Base-by-base conservation (phyloP, 2,329 filamentous ascomycete species). In the Paraphaeosphaeria minitans region DNA sequence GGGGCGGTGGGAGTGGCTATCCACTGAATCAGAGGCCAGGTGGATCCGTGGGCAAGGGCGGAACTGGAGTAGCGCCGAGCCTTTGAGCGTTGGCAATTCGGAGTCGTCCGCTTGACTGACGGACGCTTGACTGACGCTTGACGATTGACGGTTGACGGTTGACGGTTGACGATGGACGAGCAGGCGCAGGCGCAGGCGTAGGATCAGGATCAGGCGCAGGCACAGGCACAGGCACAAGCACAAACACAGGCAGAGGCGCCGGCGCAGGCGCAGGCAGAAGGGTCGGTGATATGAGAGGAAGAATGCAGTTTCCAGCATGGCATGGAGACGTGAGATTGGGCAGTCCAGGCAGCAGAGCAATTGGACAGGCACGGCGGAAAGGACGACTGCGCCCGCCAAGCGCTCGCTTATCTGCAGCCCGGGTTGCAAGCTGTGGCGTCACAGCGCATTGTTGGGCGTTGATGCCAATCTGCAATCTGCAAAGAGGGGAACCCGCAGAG, bases 381-480 rank as follows among this genome's bases (percentile, higher is more conserved):
- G 49, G 39, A 55, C 50, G 66, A 62, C 65, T 66, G 64, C 64
- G 67, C 63, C 65, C 61, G 71, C 68, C 71, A 72, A 73, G 70
- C 66, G 70, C 66, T 73, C 67, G 70, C 67, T 67, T 68, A 72
- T 70, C 65, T 67, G 64, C 63, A 64, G 62, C 59, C 65, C 71
- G 70, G 69, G 71, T 55, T 48, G 52, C 58, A 60, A 54, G 49
- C 45, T 63, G 64, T 66, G 64, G 72, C 73, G 70, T 72, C 64
- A 68, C 66, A 62, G 63, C 52, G 61, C 55, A 63, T 62, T 65
- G 62, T 64, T 63, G 64, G 56, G 63, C 61, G 45, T 62, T 22
- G 51, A 58, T 62, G 61, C 55, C 50, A 46, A 48, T 42, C 2
- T 58, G 49, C 50, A 46, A 48, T 42, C 2, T 58, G 49, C 31